phyloP scores from a whole-genome alignment of 495 filamentous ascomycete genomes.

The Penicillium longicatenatum region DNA sequence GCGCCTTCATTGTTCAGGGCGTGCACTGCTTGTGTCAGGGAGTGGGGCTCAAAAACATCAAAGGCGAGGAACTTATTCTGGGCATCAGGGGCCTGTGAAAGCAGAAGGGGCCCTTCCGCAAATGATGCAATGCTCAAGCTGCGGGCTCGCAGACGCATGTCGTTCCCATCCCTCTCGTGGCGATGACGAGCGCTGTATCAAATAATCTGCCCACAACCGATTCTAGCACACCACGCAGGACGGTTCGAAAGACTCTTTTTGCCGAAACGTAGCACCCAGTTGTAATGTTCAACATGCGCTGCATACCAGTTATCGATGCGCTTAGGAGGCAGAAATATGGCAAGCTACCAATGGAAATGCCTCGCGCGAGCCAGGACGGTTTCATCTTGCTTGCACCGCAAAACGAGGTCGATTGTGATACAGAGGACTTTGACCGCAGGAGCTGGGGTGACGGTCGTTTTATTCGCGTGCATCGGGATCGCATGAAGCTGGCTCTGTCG shows the following conservation, averaged over 20 bases:
- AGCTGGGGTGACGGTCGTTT: background rate
- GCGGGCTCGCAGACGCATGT: conserved; percentile 2
- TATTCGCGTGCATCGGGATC: background rate
- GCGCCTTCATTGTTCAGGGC: background rate
- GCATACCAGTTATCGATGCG: background rate
- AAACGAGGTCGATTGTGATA: background rate
- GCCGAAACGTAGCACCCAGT: background rate
- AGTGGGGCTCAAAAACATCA: background rate
- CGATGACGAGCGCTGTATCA: background rate
- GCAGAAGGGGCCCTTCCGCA: background rate
- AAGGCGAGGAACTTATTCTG: conserved; percentile 1
- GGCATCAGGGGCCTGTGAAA: background rate
- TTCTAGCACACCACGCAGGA: background rate
- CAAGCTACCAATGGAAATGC: background rate
- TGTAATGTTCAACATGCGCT: background rate
- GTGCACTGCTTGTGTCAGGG: background rate
- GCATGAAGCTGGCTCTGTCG: background rate
- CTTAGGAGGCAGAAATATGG: background rate
- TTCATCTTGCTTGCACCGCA: too few relatives aligned
- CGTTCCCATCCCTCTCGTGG: background rate
- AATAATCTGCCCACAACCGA: background rate
- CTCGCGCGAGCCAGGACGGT: background rate
- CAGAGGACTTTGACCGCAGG: background rate
- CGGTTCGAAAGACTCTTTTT: background rate
- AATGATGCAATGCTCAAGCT: background rate